phyloP scores from a whole-genome alignment of 257 asterid species.

The Pogostemon cablin region DNA sequence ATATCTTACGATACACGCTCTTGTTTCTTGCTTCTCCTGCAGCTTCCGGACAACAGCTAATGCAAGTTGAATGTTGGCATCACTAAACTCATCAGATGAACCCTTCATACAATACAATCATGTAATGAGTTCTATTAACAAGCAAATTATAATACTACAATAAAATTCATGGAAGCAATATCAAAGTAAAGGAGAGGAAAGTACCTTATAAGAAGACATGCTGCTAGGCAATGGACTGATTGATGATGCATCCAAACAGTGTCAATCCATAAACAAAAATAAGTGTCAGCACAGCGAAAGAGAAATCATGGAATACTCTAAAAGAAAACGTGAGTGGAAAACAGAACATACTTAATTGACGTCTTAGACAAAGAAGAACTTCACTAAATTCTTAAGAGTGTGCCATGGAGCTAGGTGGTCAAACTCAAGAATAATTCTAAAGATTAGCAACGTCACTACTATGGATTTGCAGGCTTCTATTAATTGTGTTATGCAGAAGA shows the following conservation, averaged over 20 bases:
- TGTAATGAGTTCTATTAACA: conserved; percentile 18
- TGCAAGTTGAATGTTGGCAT: conserved; percentile 94
- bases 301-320: conserved; percentile 23
- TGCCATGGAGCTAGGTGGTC: conserved; percentile 4
- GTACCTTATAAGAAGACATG: conserved; percentile 92
- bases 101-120: conserved; percentile 61
- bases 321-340: conserved; percentile 14
- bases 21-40: conserved; percentile 77
- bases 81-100: conserved; percentile 90
- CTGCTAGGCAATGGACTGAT: conserved; percentile 86
- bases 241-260: conserved; percentile 42
- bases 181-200: conserved; percentile 4
- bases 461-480: neutral
- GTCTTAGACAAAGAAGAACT: conserved; percentile 8
- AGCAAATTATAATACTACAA: conserved; percentile 8
- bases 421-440: neutral
- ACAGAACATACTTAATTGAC: neutral
- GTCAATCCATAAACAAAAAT: conserved; percentile 22
- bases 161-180: neutral
- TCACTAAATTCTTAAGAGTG: neutral
- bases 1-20: conserved; percentile 80
- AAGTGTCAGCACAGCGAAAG: conserved; percentile 37
- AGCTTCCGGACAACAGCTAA: conserved; percentile 79
- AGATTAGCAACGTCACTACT: neutral
- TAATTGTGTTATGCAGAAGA: neutral